Evolutionary conservation across 805 yeast genomes (phyloP).

Genomic region (Sugiyamaella chiloensis): DNA sequence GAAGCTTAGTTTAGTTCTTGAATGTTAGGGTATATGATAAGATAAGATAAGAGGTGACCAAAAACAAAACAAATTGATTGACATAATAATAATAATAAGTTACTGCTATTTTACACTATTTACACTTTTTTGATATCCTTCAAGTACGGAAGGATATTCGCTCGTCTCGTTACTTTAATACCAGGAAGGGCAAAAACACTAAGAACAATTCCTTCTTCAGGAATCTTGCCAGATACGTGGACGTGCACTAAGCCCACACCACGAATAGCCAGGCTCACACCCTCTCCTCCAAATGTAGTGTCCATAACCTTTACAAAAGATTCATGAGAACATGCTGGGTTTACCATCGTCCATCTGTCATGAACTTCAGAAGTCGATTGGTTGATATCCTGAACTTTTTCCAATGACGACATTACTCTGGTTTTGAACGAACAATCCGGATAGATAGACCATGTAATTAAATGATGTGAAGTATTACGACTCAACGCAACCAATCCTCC

Average conservation of each 20-base stretch:
- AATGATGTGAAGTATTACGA: constrained; percentile 20
- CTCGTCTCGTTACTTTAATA: constrained; percentile 26
- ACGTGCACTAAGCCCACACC: constrained; percentile 35
- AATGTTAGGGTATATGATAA: not conserved
- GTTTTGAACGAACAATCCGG: constrained; percentile 26
- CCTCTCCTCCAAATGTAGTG: constrained; percentile 19
- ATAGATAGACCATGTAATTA: constrained; percentile 32
- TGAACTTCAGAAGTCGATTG: constrained; percentile 17
- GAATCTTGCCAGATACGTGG: constrained; percentile 30
- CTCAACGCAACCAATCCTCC: constrained; percentile 35
- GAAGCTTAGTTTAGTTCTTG: too few species aligned
- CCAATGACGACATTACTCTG: constrained; percentile 24
- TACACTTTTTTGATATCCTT: constrained; percentile 4
- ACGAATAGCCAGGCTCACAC: constrained; percentile 28
- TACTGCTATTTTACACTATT: too few species aligned
- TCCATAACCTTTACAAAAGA: constrained; percentile 7
- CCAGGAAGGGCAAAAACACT: constrained; percentile 27
- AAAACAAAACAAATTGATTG: not conserved
- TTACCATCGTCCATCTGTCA: constrained; percentile 26
- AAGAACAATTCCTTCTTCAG: constrained; percentile 27
- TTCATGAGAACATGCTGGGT: constrained; percentile 9
- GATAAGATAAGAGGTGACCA: not conserved
- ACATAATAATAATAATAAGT: not conserved
- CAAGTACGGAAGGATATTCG: constrained; percentile 25
- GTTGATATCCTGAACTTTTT: constrained; percentile 21